Conservation (phyloP, 176 grass and related monocot species). For the Alopecurus myosuroides region DNA sequence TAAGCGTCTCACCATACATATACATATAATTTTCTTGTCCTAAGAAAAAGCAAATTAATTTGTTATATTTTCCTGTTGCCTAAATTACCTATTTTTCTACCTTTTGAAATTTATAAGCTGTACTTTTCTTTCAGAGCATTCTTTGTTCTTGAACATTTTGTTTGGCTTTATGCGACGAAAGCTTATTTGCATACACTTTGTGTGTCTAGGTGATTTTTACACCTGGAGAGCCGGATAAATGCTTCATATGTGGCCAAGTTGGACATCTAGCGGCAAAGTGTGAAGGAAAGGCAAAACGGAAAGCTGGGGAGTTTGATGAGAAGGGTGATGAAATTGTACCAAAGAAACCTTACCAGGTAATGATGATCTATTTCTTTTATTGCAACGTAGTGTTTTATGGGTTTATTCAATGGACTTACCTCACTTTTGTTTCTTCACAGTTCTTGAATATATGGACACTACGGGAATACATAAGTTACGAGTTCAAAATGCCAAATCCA, state of each 20-base stretch:
- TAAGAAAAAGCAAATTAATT: neutral
- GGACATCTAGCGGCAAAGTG: conserved; percentile 95
- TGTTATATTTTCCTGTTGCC: neutral
- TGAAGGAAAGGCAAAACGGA: conserved; percentile 92
- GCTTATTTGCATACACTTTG: conserved; percentile 18
- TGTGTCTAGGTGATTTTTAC: conserved; percentile 84
- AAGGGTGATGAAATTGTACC: conserved; percentile 62
- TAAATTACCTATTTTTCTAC: conserved; percentile 1
- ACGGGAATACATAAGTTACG: conserved; percentile 87
- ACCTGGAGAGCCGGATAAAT: conserved; percentile 96
- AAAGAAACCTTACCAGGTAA: conserved; percentile 97
- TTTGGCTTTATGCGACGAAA: conserved; percentile 5
- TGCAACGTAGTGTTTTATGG: neutral
- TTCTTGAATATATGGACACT: conserved; percentile 99
- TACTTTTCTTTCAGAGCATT: neutral
- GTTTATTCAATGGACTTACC: neutral
- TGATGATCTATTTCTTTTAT: neutral
- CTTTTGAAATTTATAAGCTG: neutral
- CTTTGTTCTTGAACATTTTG: neutral
- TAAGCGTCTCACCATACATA: neutral
- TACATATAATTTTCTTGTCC: neutral
- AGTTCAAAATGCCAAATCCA: conserved; percentile 88
- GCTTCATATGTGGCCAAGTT: conserved; percentile 95
- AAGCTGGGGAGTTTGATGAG: conserved; percentile 92
- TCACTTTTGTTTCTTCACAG: conserved; percentile 32